phyloP scores from a whole-genome alignment of 2,329 filamentous ascomycete genomes.

The Diaporthe caulivora region DNA sequence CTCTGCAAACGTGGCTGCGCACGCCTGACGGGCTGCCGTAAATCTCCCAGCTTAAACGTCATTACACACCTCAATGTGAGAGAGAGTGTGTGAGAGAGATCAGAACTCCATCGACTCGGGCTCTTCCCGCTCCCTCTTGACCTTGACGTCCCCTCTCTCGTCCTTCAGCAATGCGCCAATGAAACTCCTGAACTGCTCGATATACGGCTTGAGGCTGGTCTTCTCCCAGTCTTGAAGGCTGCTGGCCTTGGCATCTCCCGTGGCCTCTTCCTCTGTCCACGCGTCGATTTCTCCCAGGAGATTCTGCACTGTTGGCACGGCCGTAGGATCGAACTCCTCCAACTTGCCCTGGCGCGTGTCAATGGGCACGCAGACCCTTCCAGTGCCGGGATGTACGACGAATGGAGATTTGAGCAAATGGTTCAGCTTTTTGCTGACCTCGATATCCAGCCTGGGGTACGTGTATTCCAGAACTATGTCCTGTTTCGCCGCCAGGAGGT shows the following conservation, averaged over 20 bases:
- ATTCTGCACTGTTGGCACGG: conserved; percentile 88
- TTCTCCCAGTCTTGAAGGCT: conserved; percentile 96
- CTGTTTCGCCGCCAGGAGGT: conserved; percentile 89
- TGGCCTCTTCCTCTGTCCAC: conserved; percentile 69
- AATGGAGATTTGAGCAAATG: conserved; percentile 98
- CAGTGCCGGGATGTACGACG: conserved; percentile 94
- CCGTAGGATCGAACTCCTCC: conserved; percentile 87
- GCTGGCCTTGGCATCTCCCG: conserved; percentile 52
- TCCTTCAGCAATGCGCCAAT: conserved; percentile 85
- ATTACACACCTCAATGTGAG: not conserved
- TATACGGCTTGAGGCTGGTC: conserved; percentile 92
- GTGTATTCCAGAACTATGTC: conserved; percentile 98
- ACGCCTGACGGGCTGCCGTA: not conserved
- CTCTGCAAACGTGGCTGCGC: conserved; percentile 1
- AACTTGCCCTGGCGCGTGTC: conserved; percentile 71
- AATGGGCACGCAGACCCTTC: conserved; percentile 95
- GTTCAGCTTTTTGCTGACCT: conserved; percentile 97
- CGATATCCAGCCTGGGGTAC: conserved; percentile 95
- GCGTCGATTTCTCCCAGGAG: conserved; percentile 88
- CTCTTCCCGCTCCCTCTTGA: conserved; percentile 69
- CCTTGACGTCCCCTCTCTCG: conserved; percentile 63
- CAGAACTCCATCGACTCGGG: conserved; percentile 66
- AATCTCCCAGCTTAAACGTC: not conserved
- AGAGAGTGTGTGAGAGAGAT: conserved; percentile 25
- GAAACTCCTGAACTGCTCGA: conserved; percentile 89